phyloP scores from a whole-genome alignment of 2,329 filamentous ascomycete genomes.

The Ophiostoma pallidulum region DNA sequence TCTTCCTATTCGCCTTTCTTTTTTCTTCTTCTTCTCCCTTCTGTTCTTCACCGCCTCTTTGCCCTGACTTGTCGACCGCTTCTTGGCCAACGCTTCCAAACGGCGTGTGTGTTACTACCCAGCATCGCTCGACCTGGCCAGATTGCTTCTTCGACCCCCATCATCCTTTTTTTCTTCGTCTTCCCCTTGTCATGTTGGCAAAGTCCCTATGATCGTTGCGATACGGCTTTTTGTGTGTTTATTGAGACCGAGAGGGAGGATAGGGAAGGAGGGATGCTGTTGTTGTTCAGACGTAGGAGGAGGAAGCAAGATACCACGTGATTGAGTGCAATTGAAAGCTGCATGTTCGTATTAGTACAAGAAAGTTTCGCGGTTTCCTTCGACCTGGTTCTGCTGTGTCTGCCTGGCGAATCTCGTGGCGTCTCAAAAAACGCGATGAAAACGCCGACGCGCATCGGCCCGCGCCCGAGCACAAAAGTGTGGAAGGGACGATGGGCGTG shows the following conservation, averaged over 20 bases:
- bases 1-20: not conserved
- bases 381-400: too few relatives aligned
- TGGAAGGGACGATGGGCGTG: too few relatives aligned
- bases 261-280: too few relatives aligned
- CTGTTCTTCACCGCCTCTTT: too few relatives aligned
- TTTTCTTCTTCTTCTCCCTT: not conserved
- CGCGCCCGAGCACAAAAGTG: too few relatives aligned
- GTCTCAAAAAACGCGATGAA: too few relatives aligned
- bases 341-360: too few relatives aligned
- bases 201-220: not conserved
- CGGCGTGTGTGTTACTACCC: not conserved
- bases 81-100: too few relatives aligned
- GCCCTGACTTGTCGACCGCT: too few relatives aligned
- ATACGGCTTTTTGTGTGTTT: not conserved
- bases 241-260: not conserved
- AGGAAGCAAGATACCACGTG: constrained; percentile 5
- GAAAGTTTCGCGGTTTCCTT: too few relatives aligned
- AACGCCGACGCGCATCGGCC: too few relatives aligned
- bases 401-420: too few relatives aligned
- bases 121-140: not conserved
- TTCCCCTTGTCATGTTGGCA: not conserved
- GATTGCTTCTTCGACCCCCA: not conserved
- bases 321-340: constrained; percentile 1
- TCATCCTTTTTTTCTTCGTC: not conserved
- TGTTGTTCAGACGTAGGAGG: not conserved